Evolutionary conservation across 179 eudicot species (phyloP).

Genomic region (Gypsophila paniculata): DNA sequence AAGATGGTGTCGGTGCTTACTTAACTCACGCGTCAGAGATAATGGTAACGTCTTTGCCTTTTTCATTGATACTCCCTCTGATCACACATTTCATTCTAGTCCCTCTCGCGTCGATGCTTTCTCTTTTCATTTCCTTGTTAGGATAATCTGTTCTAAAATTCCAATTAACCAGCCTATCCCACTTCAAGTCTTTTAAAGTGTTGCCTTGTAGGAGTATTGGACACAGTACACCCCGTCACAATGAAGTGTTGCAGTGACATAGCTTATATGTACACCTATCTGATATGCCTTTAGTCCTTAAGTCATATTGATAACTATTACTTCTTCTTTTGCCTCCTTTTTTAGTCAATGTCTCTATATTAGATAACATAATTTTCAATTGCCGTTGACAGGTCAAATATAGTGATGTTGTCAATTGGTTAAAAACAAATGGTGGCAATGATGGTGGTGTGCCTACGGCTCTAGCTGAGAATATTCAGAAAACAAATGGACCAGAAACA

Average conservation of each 20-base stretch:
- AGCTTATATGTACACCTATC: constrained; percentile 4
- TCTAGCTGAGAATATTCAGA: constrained; percentile 36
- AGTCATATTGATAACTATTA: neutral
- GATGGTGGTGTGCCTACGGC: constrained; percentile 38
- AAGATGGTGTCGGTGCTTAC: constrained; percentile 84
- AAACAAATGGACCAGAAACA: constrained; percentile 35
- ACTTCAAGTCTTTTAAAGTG: too few species aligned
- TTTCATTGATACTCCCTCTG: neutral
- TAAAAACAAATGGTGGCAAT: constrained; percentile 48
- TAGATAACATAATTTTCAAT: neutral
- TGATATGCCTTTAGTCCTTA: neutral
- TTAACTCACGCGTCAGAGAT: constrained; percentile 61
- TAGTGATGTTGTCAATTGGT: constrained; percentile 81
- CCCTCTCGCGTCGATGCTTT: too few species aligned
- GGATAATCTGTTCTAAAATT: neutral
- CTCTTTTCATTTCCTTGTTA: too few species aligned
- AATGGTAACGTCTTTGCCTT: constrained; percentile 40
- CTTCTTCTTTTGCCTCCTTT: neutral
- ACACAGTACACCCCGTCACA: neutral
- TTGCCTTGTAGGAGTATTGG: neutral
- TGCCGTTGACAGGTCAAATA: constrained; percentile 57
- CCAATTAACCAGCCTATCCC: too few species aligned
- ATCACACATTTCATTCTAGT: too few species aligned
- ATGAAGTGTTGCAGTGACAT: neutral
- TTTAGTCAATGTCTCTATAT: neutral